Percentiles rank a stretch among this genome's conserved stretches.
Evolutionary conservation across 208 protist species (phyloP).

Genomic region (Leishmania lainsoni): DNA sequence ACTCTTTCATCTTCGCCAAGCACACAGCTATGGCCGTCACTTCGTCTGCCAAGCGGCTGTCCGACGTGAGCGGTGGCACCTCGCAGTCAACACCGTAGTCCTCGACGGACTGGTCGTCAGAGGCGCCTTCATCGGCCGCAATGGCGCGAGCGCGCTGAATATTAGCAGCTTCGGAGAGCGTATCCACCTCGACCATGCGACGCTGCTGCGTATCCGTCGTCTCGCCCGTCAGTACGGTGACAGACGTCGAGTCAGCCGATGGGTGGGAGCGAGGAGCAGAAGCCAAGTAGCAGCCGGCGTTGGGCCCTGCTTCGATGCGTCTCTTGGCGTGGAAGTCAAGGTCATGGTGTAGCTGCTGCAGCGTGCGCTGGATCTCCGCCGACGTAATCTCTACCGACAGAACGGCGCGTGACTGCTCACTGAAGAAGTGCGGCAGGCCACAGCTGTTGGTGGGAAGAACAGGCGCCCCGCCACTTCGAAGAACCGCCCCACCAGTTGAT

Average conservation of each 20-base stretch:
- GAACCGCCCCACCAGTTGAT: slow-evolving; percentile 18
- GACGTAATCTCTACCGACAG: slow-evolving; percentile 32
- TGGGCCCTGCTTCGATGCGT: not conserved
- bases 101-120: slow-evolving; percentile 64
- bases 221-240: not conserved
- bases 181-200: slow-evolving; percentile 23
- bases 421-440: slow-evolving; percentile 53
- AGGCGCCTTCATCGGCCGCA: slow-evolving; percentile 69
- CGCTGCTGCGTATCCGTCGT: slow-evolving; percentile 14
- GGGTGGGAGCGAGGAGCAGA: not conserved
- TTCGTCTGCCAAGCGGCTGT: slow-evolving; percentile 30
- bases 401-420: slow-evolving; percentile 42
- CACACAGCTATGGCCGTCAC: slow-evolving; percentile 36
- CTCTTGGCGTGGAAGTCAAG: slow-evolving; percentile 11
- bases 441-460: slow-evolving; percentile 40
- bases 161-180: slow-evolving; percentile 28
- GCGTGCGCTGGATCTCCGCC: slow-evolving; percentile 17
- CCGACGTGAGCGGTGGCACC: slow-evolving; percentile 23
- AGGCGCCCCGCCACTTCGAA: slow-evolving; percentile 24
- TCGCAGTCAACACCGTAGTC: slow-evolving; percentile 54
- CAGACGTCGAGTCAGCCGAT: not conserved
- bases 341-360: not conserved
- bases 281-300: not conserved
- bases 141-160: slow-evolving; percentile 56
- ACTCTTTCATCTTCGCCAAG: slow-evolving; percentile 30